Percentiles rank a stretch among this genome's conserved stretches.
phyloP scores from a whole-genome alignment of 208 protist genomes.

The Trypanosoma cruzi region DNA sequence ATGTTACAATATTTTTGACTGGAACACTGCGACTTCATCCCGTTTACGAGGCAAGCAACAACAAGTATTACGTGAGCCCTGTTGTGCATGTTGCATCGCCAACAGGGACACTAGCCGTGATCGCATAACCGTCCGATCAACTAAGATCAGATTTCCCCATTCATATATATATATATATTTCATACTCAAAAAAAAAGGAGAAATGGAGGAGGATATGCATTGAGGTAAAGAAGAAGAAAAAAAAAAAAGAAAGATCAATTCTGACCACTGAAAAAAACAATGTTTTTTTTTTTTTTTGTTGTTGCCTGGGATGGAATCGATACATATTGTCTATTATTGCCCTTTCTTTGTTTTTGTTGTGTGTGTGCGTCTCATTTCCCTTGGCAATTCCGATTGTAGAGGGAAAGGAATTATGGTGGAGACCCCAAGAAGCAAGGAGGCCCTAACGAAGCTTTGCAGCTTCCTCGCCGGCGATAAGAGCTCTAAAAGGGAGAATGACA shows the following conservation, averaged over 20 bases:
- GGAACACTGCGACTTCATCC: constrained; percentile 67
- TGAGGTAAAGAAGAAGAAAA: not conserved
- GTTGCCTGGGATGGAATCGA: too few relatives aligned
- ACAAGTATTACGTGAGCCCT: constrained; percentile 57
- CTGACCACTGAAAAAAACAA: too few relatives aligned
- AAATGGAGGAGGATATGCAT: not conserved
- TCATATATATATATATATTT: not conserved
- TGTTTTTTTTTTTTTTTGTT: constrained; percentile 1
- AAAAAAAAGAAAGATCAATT: not conserved
- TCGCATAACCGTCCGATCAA: constrained; percentile 21
- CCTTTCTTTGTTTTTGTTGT: constrained; percentile 26
- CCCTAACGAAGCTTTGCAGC: constrained; percentile 51
- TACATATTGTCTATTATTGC: not conserved
- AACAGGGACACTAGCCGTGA: constrained; percentile 41
- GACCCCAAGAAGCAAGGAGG: constrained; percentile 51
- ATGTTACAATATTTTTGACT: constrained; percentile 58
- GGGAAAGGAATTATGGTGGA: constrained; percentile 33
- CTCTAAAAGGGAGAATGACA: constrained; percentile 13
- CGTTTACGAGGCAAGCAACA: constrained; percentile 45
- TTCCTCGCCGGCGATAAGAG: constrained; percentile 43
- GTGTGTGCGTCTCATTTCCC: not conserved
- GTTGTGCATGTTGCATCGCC: constrained; percentile 60
- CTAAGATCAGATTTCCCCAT: not conserved
- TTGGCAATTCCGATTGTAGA: not conserved
- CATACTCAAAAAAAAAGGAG: not conserved